A percentile compares a stretch with the other conserved stretches of the same genome.
These are phyloP conservation scores for Salicornia ramosissima DNA, from an alignment of 148 eudicot genomes.

Conservation along the genomic window DNA sequence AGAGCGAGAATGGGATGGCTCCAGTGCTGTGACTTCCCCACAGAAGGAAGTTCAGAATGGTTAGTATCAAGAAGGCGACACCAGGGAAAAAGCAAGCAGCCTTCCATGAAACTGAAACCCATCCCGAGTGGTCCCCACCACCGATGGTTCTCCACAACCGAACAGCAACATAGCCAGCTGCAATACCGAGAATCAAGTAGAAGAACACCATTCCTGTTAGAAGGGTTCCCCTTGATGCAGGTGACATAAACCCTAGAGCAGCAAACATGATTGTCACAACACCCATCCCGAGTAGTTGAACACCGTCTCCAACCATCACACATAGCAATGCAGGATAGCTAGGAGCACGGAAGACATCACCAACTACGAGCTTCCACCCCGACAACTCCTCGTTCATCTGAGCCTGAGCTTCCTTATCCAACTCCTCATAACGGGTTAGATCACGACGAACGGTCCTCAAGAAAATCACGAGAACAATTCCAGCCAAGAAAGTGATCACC, in stretches of 20 bases:
- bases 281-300: slow-evolving; percentile 85
- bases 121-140: slow-evolving; percentile 58
- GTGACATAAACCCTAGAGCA: slow-evolving; percentile 80
- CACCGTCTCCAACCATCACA: slow-evolving; percentile 85
- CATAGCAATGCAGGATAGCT: slow-evolving; percentile 54
- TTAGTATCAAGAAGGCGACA: slow-evolving; percentile 49
- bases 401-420: slow-evolving; percentile 84
- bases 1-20: slow-evolving; percentile 69
- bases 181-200: slow-evolving; percentile 68
- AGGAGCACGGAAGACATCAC: slow-evolving; percentile 78
- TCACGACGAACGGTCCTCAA: slow-evolving; percentile 74
- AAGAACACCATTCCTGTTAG: slow-evolving; percentile 75
- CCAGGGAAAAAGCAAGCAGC: slow-evolving; percentile 89
- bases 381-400: slow-evolving; percentile 87
- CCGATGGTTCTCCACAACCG: slow-evolving; percentile 74
- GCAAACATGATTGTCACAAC: slow-evolving; percentile 65
- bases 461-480: slow-evolving; percentile 77
- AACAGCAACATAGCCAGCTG: slow-evolving; percentile 75
- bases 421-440: slow-evolving; percentile 77
- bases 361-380: slow-evolving; percentile 84
- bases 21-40: slow-evolving; percentile 86
- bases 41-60: slow-evolving; percentile 55
- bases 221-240: slow-evolving; percentile 73
- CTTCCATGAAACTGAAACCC: slow-evolving; percentile 69
- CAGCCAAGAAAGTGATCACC: slow-evolving; percentile 88